Evolutionary conservation across 1,284 basidiomycete genomes (phyloP), one percentile per base, ranked within the genome.

Genomic region (Veloboletus limbatus): DNA sequence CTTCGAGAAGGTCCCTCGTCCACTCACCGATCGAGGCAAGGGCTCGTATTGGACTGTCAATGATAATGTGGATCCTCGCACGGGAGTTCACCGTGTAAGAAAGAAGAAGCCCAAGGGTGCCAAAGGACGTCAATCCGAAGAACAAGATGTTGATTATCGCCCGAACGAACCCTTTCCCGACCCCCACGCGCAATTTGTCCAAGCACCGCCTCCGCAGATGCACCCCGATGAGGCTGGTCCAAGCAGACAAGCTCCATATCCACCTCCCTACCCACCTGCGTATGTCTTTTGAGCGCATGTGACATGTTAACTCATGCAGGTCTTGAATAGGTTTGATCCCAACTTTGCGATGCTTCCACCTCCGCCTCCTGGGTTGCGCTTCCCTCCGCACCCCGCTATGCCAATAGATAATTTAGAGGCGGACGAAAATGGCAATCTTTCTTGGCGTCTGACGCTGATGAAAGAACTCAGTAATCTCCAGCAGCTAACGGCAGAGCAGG

Each of bases 41-140:
- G 88, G 88, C 20, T 90, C 88, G 0, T 91, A 91, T 58, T 91
- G 88, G 88, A 89, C 85, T 0, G 88, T 91, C 48, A 90, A 91
- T 59, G 88, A 91, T 55, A 85, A 86, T 54, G 85, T 91, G 34
- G 88, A 91, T 58, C 88, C 88, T 26, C 84, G 88, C 24, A 89
- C 88, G 3, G 88, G 88, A 39, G 88, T 91, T 18, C 88, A 91
- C 59, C 81, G 88, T 21, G 77, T 90, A 35, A 80, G 88, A 53
- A 90, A 89, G 70, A 90, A 89, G 74, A 88, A 88, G 59, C 73
- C 74, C 26, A 85, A 86, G 62, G 69, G 71, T 21, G 60, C 65
- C 33, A 67, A 66, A 54, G 66, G 69, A 31, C 60, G 70, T 47
- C 61, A 68, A 21, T 75, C 77, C 24, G 74, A 77, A 44, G 79